Evolutionary conservation across 352 stramenopile genomes (phyloP).

Genomic region (Phytophthora europaea): DNA sequence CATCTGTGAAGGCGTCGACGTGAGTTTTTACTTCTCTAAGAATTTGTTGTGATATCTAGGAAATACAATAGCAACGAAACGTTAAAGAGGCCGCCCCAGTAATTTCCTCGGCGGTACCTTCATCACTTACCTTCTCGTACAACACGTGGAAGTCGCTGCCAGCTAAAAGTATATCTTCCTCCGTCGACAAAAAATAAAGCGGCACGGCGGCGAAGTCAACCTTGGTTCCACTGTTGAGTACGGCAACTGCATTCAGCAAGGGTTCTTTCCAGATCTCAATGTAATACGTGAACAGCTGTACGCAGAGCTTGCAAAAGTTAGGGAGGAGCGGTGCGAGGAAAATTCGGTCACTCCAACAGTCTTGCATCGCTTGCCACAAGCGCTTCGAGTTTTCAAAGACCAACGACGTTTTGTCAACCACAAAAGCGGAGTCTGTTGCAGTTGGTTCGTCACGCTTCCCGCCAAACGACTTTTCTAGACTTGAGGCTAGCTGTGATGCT

Average conservation of each 20-base stretch:
- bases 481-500: conserved; percentile 58
- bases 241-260: conserved; percentile 50
- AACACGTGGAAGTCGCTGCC: conserved; percentile 83
- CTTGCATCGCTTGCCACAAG: conserved; percentile 57
- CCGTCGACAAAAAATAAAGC: conserved; percentile 54
- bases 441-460: conserved; percentile 37
- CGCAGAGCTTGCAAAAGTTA: conserved; percentile 75
- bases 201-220: conserved; percentile 52
- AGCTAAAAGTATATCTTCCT: conserved; percentile 78
- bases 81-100: neutral
- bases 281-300: conserved; percentile 77
- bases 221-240: conserved; percentile 59
- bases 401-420: conserved; percentile 19
- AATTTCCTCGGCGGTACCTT: neutral
- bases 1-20: conserved; percentile 57
- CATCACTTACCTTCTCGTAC: conserved; percentile 51
- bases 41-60: conserved; percentile 67
- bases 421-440: conserved; percentile 7
- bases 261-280: conserved; percentile 64
- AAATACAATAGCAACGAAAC: neutral
- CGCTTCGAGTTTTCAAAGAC: conserved; percentile 63
- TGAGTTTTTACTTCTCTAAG: conserved; percentile 43
- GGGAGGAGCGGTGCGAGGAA: conserved; percentile 68
- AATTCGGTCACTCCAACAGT: conserved; percentile 70
- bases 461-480: conserved; percentile 63